phyloP scores from a whole-genome alignment of 2,329 filamentous ascomycete species.

The Dothideomycetes sp. region DNA sequence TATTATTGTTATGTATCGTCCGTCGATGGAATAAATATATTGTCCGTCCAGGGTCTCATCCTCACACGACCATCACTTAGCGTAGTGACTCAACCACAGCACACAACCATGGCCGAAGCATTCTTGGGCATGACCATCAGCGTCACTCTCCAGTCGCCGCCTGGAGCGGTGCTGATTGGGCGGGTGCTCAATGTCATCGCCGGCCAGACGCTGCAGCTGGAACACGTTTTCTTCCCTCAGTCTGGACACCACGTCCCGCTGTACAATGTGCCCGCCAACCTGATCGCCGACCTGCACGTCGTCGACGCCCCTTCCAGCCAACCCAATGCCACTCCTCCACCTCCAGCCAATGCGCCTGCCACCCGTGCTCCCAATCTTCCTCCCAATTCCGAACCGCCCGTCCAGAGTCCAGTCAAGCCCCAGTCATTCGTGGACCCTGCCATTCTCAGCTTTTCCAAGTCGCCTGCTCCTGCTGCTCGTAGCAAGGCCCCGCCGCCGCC shows the following conservation, averaged over 20 bases:
- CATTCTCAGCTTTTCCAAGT: slow-evolving; percentile 58
- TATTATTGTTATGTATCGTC: no score
- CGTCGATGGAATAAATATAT: no score
- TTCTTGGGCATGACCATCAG: slow-evolving; percentile 71
- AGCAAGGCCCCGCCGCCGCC: slow-evolving; percentile 15
- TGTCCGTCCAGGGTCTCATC: no score
- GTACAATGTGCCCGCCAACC: slow-evolving; percentile 48
- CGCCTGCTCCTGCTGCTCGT: slow-evolving; percentile 20
- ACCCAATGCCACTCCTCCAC: slow-evolving; percentile 11
- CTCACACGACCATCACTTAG: no score
- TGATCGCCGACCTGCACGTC: slow-evolving; percentile 52
- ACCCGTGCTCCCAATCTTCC: slow-evolving; percentile 10
- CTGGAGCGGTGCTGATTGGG: slow-evolving; percentile 57
- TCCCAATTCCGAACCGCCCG: slow-evolving; percentile 16
- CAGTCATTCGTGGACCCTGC: slow-evolving; percentile 64
- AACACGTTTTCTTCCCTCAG: slow-evolving; percentile 51
- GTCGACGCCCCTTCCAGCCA: slow-evolving; percentile 18
- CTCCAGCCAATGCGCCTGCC: not conserved
- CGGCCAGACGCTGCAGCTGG: slow-evolving; percentile 59
- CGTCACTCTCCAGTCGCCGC: slow-evolving; percentile 60
- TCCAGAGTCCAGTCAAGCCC: slow-evolving; percentile 9
- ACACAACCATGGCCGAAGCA: slow-evolving; percentile 50
- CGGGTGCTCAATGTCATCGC: slow-evolving; percentile 58
- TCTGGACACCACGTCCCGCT: slow-evolving; percentile 44
- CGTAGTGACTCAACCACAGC: no score